Percentiles rank a stretch among this genome's conserved stretches.
Conservation (phyloP, 2,329 filamentous ascomycete genomes). For the Colletotrichum navitas region DNA sequence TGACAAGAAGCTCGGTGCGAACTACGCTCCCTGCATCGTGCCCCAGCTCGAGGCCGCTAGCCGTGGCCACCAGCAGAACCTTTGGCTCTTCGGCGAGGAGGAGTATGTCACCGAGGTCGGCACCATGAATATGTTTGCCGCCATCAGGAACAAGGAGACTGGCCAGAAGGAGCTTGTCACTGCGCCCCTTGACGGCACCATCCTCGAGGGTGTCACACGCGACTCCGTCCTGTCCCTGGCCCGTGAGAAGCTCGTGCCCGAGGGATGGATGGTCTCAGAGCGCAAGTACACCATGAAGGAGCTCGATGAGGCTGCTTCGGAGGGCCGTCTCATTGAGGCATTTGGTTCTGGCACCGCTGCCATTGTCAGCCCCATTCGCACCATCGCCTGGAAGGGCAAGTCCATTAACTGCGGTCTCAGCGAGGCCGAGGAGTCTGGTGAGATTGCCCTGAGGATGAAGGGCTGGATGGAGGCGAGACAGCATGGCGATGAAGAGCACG, state of each 20-base stretch:
- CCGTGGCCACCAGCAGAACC: slow-evolving; percentile 96
- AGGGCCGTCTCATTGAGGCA: slow-evolving; percentile 90
- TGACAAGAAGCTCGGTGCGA: slow-evolving; percentile 98
- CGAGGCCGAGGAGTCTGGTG: slow-evolving; percentile 86
- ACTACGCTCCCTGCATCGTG: slow-evolving; percentile 99
- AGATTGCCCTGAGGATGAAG: slow-evolving; percentile 89
- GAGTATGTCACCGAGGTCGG: slow-evolving; percentile 97
- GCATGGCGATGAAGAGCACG: slow-evolving; percentile 92
- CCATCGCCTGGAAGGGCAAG: slow-evolving; percentile 89
- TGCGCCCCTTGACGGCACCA: slow-evolving; percentile 96
- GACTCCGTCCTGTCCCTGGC: slow-evolving; percentile 92
- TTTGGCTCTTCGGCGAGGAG: slow-evolving; percentile 97
- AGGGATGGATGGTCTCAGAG: slow-evolving; percentile 92
- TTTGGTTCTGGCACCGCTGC: slow-evolving; percentile 96
- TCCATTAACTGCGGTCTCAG: slow-evolving; percentile 86
- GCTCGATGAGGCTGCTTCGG: slow-evolving; percentile 81
- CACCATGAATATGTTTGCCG: slow-evolving; percentile 98
- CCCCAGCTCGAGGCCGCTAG: slow-evolving; percentile 92
- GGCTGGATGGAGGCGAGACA: slow-evolving; percentile 96
- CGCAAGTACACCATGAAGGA: slow-evolving; percentile 94
- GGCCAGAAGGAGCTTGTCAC: slow-evolving; percentile 94
- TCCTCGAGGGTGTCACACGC: slow-evolving; percentile 92
- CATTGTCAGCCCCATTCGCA: slow-evolving; percentile 90
- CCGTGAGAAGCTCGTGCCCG: slow-evolving; percentile 81
- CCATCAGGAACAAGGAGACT: slow-evolving; percentile 85